A percentile compares a stretch with the other conserved stretches of the same genome.
Conservation (phyloP, 345 rosid genomes). For the Brassica napus region Da-Ae NC_063446.1:32992001-32992500, state of each 20-base stretch:
- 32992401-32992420: neutral
- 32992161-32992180: neutral
- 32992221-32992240: conserved; percentile 71
- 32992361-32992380: neutral
- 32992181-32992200: conserved; percentile 2
- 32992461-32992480: conserved; percentile 94
- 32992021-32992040: conserved; percentile 8
- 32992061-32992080: conserved; percentile 48
- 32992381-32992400: neutral
- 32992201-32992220: conserved; percentile 1
- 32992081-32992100: conserved; percentile 59
- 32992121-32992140: conserved; percentile 2
- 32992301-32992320: conserved; percentile 62
- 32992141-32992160: conserved; percentile 22
- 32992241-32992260: conserved; percentile 94
- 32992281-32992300: conserved; percentile 98
- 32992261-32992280: conserved; percentile 94
- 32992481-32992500: conserved; percentile 96
- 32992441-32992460: conserved; percentile 69
- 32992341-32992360: conserved; percentile 1
- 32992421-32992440: neutral
- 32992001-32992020: conserved; percentile 5
- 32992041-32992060: conserved; percentile 26
- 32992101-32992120: conserved; percentile 95
- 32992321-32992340: neutral